These are phyloP conservation scores for Panicum virgatum DNA, from an alignment of 202 grass and related monocot species.

Conservation along the genomic window DNA sequence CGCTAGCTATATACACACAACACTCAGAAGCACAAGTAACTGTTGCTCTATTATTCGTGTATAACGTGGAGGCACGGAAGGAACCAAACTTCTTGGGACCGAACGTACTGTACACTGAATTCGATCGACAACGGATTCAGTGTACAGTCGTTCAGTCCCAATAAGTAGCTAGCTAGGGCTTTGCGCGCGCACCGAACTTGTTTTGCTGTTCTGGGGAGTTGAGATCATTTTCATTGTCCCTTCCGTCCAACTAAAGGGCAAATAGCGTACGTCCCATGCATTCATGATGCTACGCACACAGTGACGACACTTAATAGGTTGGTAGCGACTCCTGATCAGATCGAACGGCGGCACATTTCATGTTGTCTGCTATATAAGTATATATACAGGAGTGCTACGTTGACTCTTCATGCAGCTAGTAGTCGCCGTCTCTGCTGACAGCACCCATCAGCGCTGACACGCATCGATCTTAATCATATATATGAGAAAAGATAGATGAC, in stretches of 20 bases:
- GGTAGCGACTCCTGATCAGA: neutral
- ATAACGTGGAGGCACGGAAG: no score
- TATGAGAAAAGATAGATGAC: neutral
- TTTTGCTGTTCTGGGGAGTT: no score
- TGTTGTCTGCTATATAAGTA: neutral
- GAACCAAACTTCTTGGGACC: no score
- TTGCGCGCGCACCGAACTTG: no score
- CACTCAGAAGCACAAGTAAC: no score
- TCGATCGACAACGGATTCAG: no score
- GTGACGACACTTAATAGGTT: neutral
- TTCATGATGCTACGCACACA: neutral
- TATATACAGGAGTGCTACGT: neutral
- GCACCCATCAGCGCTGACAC: constrained; percentile 23
- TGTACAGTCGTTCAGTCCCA: no score
- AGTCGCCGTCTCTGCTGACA: neutral
- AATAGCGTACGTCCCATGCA: neutral
- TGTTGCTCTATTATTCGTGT: no score
- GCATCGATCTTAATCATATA: neutral
- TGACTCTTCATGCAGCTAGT: neutral
- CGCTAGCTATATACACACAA: no score
- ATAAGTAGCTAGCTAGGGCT: no score
- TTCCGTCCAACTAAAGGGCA: neutral
- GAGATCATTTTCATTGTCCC: no score
- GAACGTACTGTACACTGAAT: no score
- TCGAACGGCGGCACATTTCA: constrained; percentile 7